Percentiles rank a stretch among this genome's conserved stretches.
Evolutionary conservation across 768 basidiomycete genomes (phyloP).

Genomic region (Pulveroboletus sp.): DNA sequence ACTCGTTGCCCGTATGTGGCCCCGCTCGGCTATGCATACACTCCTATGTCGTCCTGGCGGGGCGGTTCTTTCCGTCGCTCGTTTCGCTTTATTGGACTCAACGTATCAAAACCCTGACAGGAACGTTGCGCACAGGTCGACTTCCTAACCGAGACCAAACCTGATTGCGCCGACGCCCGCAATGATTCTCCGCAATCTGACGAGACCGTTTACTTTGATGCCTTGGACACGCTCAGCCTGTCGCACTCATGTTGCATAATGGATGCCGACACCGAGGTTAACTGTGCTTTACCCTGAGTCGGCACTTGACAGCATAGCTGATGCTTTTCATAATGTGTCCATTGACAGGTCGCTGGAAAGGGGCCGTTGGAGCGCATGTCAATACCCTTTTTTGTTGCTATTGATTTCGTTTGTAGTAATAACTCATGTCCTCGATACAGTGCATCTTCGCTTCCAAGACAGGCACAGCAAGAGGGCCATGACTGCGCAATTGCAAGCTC

Average conservation of each 20-base stretch:
- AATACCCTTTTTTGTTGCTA: conserved; percentile 10
- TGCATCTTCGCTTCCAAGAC: not conserved
- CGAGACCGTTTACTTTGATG: conserved; percentile 24
- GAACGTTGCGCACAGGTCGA: conserved; percentile 6
- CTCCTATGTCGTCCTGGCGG: not conserved
- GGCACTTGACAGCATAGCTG: not conserved
- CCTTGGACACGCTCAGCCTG: conserved; percentile 14
- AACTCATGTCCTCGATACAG: conserved; percentile 9
- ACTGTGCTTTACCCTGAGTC: not conserved
- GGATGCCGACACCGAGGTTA: conserved; percentile 11
- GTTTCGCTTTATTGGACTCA: not conserved
- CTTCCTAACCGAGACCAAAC: not conserved
- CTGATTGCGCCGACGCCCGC: not conserved
- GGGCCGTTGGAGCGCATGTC: conserved; percentile 9
- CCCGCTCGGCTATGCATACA: not conserved
- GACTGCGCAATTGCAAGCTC: not conserved
- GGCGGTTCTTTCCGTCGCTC: not conserved
- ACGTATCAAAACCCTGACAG: conserved; percentile 2
- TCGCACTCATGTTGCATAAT: conserved; percentile 3
- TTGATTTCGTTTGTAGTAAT: conserved; percentile 10
- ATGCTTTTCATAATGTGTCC: not conserved
- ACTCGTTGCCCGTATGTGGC: not conserved
- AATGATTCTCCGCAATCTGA: conserved; percentile 8
- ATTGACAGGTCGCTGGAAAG: conserved; percentile 8
- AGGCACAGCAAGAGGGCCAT: conserved; percentile 4